Conservation (phyloP, 768 basidiomycete species). For the Amanita brunnescens region DNA sequence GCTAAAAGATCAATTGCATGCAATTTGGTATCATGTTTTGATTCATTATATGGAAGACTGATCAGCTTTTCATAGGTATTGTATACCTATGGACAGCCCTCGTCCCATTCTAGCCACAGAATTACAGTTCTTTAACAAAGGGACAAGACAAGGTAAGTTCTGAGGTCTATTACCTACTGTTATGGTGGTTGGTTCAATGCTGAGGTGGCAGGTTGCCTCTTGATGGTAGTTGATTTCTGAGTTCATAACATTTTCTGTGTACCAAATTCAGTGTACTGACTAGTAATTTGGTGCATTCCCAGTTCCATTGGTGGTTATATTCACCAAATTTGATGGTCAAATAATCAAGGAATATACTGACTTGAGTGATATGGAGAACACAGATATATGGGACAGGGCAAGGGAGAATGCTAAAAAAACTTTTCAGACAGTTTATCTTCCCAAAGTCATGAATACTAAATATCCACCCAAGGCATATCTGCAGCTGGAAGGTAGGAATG, state of each 20-base stretch:
- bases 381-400: conserved; percentile 10
- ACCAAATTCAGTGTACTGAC: too few species aligned
- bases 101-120: conserved; percentile 22
- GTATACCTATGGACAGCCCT: conserved; percentile 21
- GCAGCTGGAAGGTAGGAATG: neutral
- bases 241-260: too few species aligned
- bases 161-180: too few species aligned
- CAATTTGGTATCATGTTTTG: conserved; percentile 23
- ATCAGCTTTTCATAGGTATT: conserved; percentile 25
- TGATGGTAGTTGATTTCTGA: too few species aligned
- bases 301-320: conserved; percentile 31
- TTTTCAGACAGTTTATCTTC: conserved; percentile 9
- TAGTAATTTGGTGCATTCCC: neutral
- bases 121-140: conserved; percentile 20
- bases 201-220: too few species aligned
- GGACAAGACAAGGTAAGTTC: conserved; percentile 17
- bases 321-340: conserved; percentile 29
- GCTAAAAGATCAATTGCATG: conserved; percentile 24
- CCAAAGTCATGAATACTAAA: neutral
- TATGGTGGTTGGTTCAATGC: too few species aligned
- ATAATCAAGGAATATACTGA: conserved; percentile 12
- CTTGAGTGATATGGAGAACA: neutral
- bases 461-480: conserved; percentile 1
- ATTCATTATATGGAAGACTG: neutral
- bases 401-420: conserved; percentile 9